A percentile compares a stretch with the other conserved stretches of the same genome.
Conservation (phyloP, 2,329 filamentous ascomycete species). For the Hypoxylon sp. region DNA sequence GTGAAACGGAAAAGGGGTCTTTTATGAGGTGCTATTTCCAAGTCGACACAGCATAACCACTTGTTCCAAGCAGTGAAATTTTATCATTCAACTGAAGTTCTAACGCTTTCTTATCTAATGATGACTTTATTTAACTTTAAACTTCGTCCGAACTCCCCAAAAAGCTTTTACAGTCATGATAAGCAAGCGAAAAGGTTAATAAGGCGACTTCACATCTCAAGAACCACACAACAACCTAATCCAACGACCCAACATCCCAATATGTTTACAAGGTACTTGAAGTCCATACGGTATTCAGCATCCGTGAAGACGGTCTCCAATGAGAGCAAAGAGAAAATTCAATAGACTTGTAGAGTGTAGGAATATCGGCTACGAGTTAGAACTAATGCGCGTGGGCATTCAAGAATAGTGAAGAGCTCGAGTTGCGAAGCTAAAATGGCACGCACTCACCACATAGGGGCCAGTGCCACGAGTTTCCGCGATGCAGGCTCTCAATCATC, state of each 20-base stretch:
- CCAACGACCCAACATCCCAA: neutral
- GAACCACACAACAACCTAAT: neutral
- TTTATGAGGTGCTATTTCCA: too few relatives aligned
- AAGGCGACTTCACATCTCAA: neutral
- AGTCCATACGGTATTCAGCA: too few relatives aligned
- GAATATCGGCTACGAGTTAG: neutral
- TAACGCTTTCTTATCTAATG: too few relatives aligned
- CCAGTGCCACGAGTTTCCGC: slow-evolving; percentile 9
- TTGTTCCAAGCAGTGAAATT: too few relatives aligned
- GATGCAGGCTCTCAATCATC: slow-evolving; percentile 1
- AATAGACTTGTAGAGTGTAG: neutral
- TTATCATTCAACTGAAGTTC: too few relatives aligned
- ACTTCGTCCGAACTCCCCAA: neutral
- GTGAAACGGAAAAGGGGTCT: too few relatives aligned
- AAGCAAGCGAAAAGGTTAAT: neutral
- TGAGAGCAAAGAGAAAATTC: neutral
- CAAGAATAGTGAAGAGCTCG: neutral
- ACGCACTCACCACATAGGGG: slow-evolving; percentile 21
- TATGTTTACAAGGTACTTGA: neutral
- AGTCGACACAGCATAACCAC: too few relatives aligned
- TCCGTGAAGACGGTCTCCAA: neutral
- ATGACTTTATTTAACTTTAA: neutral
- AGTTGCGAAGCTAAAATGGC: slow-evolving; percentile 1
- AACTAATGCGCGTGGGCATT: neutral
- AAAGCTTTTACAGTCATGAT: neutral